phyloP scores from a whole-genome alignment of 192 early-diverging fungal genomes.

The Backusella circina region DNA sequence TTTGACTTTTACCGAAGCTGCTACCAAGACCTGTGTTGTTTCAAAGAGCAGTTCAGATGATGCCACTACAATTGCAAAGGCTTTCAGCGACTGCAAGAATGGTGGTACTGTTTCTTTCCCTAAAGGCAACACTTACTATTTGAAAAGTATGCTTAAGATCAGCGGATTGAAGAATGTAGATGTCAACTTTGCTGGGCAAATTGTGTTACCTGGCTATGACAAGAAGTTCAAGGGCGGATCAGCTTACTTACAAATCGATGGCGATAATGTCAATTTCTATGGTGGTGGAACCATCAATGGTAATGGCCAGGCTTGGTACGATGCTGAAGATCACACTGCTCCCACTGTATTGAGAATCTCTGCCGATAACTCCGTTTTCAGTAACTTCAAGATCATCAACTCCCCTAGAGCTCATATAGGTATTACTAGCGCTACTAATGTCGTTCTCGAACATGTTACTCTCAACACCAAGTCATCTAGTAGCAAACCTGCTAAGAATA shows the following conservation, averaged over 20 bases:
- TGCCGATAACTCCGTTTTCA: conserved; percentile 12
- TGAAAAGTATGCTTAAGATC: conserved; percentile 11
- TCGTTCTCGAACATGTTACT: conserved; percentile 1
- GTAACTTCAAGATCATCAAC: conserved; percentile 15
- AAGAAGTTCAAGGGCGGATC: background rate
- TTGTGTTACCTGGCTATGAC: conserved; percentile 4
- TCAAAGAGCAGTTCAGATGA: conserved; percentile 7
- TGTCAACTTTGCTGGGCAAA: conserved; percentile 12
- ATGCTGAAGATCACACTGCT: conserved; percentile 2
- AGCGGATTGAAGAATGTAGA: background rate
- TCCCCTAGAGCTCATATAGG: conserved; percentile 19
- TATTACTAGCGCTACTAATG: conserved; percentile 6
- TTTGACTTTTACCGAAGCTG: background rate
- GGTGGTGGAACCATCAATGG: conserved; percentile 20
- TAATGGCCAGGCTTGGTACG: conserved; percentile 20
- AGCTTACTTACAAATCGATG: conserved; percentile 4
- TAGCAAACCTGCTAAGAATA: conserved; percentile 35
- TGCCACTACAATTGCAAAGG: conserved; percentile 7
- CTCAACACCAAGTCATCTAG: conserved; percentile 21
- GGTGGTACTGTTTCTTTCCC: conserved; percentile 22
- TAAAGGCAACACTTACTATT: conserved; percentile 14
- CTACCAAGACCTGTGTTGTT: conserved; percentile 13
- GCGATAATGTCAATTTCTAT: conserved; percentile 6
- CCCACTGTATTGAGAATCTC: conserved; percentile 3
- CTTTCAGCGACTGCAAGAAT: conserved; percentile 16